Evolutionary conservation across 495 filamentous ascomycete genomes (phyloP).

Genomic region (Sporormia fimetaria): DNA sequence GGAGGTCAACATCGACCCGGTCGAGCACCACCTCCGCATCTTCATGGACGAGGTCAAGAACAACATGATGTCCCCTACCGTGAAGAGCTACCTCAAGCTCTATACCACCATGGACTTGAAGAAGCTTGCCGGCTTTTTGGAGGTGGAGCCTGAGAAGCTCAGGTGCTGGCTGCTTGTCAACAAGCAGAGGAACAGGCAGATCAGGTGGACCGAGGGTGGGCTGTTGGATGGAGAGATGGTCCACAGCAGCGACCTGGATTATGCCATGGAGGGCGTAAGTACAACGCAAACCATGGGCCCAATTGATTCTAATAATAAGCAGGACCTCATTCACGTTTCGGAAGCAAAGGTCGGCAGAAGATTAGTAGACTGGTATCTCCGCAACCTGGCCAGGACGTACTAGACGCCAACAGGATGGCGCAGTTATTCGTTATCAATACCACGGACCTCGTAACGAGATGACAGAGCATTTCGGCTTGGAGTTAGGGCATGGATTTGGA

Average conservation of each 20-base stretch:
- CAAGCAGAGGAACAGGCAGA: slow-evolving; percentile 95
- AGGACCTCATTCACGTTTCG: slow-evolving; percentile 94
- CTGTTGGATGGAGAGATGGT: slow-evolving; percentile 85
- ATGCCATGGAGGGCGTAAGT: slow-evolving; percentile 83
- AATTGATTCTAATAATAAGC: slow-evolving; percentile 11
- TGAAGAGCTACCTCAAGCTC: slow-evolving; percentile 95
- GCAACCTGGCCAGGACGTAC: slow-evolving; percentile 91
- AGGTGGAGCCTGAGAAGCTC: slow-evolving; percentile 85
- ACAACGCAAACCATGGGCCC: neutral
- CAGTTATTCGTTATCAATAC: neutral
- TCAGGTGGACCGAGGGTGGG: slow-evolving; percentile 83
- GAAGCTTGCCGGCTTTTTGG: slow-evolving; percentile 94
- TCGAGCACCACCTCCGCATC: slow-evolving; percentile 90
- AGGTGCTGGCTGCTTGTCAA: slow-evolving; percentile 85
- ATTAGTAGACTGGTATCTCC: slow-evolving; percentile 96
- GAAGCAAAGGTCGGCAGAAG: slow-evolving; percentile 96
- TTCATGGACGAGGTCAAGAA: slow-evolving; percentile 99
- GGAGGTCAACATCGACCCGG: slow-evolving; percentile 84
- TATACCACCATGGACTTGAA: slow-evolving; percentile 99
- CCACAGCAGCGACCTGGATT: slow-evolving; percentile 86
- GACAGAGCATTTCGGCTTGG: slow-evolving; percentile 12
- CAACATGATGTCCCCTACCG: slow-evolving; percentile 87
- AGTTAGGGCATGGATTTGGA: slow-evolving; percentile 2
- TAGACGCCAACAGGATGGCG: slow-evolving; percentile 25
- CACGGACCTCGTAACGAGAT: neutral